Percentiles rank a stretch among this genome's conserved stretches.
These are phyloP conservation scores for Mallotus japonicus DNA, from an alignment of 441 rosid genomes.

Conservation along the genomic window DNA sequence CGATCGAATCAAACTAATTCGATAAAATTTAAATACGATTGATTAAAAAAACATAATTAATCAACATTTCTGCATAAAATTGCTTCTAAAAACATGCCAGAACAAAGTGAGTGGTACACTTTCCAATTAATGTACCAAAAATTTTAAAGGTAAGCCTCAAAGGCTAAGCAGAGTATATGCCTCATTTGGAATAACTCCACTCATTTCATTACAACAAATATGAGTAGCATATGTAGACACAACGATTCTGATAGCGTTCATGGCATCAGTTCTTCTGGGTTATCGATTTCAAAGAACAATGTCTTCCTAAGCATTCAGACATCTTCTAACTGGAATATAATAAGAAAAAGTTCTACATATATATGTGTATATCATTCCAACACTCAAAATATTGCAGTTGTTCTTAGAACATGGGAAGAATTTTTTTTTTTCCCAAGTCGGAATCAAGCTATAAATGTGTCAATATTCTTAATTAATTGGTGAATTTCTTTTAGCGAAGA, in stretches of 20 bases:
- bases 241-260: neutral
- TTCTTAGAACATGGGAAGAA: conserved; percentile 15
- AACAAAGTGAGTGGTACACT: too few relatives aligned
- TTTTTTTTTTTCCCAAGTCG: neutral
- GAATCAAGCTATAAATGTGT: conserved; percentile 16
- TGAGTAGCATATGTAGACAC: neutral
- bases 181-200: neutral
- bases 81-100: too few relatives aligned
- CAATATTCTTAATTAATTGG: neutral
- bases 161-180: neutral
- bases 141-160: too few relatives aligned
- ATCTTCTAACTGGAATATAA: conserved; percentile 10
- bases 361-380: conserved; percentile 10
- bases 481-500: neutral
- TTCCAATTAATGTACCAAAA: too few relatives aligned
- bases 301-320: conserved; percentile 1
- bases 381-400: conserved; percentile 11
- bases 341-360: neutral
- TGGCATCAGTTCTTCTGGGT: neutral
- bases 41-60: too few relatives aligned
- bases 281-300: conserved; percentile 1
- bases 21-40: too few relatives aligned
- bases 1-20: too few relatives aligned
- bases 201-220: neutral
- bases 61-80: too few relatives aligned